Evolutionary conservation across 225 moss, liverwort and hornwort species (phyloP).

Genomic region (Anthoceros angustus): DNA sequence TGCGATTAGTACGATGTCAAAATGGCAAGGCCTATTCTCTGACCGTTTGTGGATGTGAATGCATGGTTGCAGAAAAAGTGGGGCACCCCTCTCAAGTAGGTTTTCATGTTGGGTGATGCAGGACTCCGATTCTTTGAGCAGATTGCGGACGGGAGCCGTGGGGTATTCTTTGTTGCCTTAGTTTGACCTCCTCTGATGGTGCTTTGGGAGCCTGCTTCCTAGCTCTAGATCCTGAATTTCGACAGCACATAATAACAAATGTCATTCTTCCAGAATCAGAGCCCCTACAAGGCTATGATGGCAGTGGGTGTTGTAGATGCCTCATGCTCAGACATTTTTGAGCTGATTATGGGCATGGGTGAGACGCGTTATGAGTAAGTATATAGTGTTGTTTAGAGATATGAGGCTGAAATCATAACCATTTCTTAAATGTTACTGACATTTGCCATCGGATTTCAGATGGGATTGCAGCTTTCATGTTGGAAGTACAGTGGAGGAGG

Average conservation of each 20-base stretch:
- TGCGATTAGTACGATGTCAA: slow-evolving; percentile 79
- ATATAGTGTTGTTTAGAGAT: slow-evolving; percentile 3
- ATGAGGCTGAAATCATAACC: too few relatives aligned
- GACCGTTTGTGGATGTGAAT: background rate
- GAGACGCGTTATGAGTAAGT: slow-evolving; percentile 80
- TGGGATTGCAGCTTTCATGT: slow-evolving; percentile 88
- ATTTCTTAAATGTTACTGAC: background rate
- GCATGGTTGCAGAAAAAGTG: background rate
- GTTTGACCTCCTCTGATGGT: slow-evolving; percentile 9
- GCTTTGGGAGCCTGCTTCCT: background rate
- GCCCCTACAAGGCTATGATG: slow-evolving; percentile 68
- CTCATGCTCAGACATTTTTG: slow-evolving; percentile 64
- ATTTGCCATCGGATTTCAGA: slow-evolving; percentile 21
- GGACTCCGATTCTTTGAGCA: slow-evolving; percentile 82
- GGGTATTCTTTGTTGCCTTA: slow-evolving; percentile 16
- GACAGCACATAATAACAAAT: background rate
- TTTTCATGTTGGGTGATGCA: slow-evolving; percentile 12
- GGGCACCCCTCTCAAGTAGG: background rate
- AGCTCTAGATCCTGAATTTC: background rate
- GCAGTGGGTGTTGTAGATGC: slow-evolving; percentile 86
- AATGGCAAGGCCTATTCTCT: slow-evolving; percentile 37
- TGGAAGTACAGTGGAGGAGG: slow-evolving; percentile 54
- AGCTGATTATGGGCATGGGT: slow-evolving; percentile 74
- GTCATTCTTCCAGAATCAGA: slow-evolving; percentile 14
- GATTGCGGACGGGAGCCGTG: slow-evolving; percentile 41